Base-by-base conservation (phyloP, 805 yeast genomes). In the Starmera quercuum region DNA sequence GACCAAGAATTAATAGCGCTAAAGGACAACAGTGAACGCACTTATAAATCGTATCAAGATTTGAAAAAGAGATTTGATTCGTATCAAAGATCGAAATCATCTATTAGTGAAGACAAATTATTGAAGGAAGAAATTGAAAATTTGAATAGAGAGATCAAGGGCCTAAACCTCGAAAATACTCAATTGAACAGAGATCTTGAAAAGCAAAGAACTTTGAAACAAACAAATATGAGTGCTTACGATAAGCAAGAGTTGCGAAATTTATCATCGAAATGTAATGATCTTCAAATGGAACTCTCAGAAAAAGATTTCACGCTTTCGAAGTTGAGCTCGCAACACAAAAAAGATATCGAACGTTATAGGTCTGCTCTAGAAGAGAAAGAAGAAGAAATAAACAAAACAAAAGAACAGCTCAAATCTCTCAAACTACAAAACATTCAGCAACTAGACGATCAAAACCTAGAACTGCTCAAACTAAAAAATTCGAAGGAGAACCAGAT, bases 221-320 rank as follows among this genome's bases (percentile, higher is more conserved):
- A 27, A 23, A 20, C 23, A 19, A 17, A 38, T 8, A 27, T 39
- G 4, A 42, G 51, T 20, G 40, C 50, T 5, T 56, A 54, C 28
- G 61, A 64, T 11, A 57, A 60, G 17, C 41, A 53, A n/a, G 70
- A 64, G 36, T 51, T 68, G 33, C 58, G 58, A 26, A 52, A 59
- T n/a, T 48, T 66, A 4, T 47, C 64, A 0, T 34, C 59, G 5
- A 51, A 55, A 31, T 60, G 61, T 34, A 58, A 61, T 38, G 58
- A 52, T 7, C 36, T 57, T 4, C 58, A 58, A 32, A 31, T 47
- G 10, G 48, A 53, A 41, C 20, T 55, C 20, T 20, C 41, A 26
- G 44, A 53, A 32, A 38, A 54, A 41, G 44, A 44, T 13, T 22
- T 29, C 30, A 29, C 37, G 15, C 31, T 33, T 38, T 50, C 39